Evolutionary conservation across 1,284 basidiomycete species (phyloP).

Genomic region (Vanrija sp.): DNA sequence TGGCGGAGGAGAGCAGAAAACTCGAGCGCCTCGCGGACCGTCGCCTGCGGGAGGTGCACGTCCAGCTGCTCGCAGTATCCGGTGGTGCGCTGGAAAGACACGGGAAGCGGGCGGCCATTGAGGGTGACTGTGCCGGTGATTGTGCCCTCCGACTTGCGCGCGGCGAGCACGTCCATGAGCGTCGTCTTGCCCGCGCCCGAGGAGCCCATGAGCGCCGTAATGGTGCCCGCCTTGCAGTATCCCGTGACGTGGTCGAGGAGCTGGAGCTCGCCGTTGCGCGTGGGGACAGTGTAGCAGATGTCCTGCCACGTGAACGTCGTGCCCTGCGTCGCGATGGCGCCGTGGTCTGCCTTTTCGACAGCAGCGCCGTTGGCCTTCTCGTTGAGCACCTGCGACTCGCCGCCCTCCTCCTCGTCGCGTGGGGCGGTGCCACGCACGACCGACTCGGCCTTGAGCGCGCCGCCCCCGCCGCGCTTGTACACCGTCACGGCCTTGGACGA

Average conservation of each 20-base stretch:
- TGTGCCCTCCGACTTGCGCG: conserved; percentile 44
- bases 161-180: conserved; percentile 52
- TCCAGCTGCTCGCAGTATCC: conserved; percentile 50
- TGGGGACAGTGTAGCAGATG: conserved; percentile 51
- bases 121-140: conserved; percentile 50
- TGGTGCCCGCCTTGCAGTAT: conserved; percentile 53
- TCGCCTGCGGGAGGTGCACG: conserved; percentile 39
- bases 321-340: neutral
- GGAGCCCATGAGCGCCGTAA: conserved; percentile 53
- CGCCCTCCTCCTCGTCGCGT: conserved; percentile 24
- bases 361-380: neutral
- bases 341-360: conserved; percentile 2
- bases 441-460: conserved; percentile 13
- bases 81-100: conserved; percentile 54
- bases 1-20: conserved; percentile 82
- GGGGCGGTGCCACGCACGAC: conserved; percentile 21
- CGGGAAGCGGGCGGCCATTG: conserved; percentile 50
- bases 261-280: conserved; percentile 40
- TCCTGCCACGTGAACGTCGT: conserved; percentile 51
- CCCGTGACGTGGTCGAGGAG: conserved; percentile 54
- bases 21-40: conserved; percentile 72
- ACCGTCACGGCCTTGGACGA: conserved; percentile 34
- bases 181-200: conserved; percentile 51
- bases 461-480: conserved; percentile 30
- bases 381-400: conserved; percentile 2